phyloP scores from a whole-genome alignment of 768 basidiomycete genomes.

The Auriscalpium microsporum region DNA sequence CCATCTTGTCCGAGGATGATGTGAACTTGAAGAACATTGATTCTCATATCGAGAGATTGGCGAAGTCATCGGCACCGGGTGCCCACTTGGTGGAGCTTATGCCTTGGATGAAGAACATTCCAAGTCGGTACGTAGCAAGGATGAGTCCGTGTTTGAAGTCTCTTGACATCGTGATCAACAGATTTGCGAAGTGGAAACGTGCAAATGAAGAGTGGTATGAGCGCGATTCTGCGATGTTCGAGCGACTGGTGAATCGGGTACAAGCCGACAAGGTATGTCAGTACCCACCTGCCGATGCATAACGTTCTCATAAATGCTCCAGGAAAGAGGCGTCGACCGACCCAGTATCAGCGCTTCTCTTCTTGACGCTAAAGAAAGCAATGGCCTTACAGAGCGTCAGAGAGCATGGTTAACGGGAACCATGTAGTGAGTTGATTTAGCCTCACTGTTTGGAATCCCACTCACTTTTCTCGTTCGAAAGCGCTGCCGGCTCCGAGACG shows the following conservation, averaged over 20 bases:
- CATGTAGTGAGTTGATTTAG: conserved; percentile 1
- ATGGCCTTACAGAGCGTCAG: conserved; percentile 5
- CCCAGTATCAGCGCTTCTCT: conserved; percentile 2
- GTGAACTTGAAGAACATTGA: conserved; percentile 7
- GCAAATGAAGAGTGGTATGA: conserved; percentile 13
- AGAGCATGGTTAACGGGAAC: conserved; percentile 3
- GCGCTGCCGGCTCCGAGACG: neutral
- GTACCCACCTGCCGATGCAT: neutral
- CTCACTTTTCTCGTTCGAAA: neutral
- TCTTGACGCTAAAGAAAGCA: conserved; percentile 4
- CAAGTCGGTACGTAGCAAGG: neutral
- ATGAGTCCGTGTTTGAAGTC: neutral
- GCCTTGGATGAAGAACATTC: conserved; percentile 15
- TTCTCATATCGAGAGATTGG: conserved; percentile 7
- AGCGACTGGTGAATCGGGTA: conserved; percentile 4
- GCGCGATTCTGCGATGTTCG: conserved; percentile 10
- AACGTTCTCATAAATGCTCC: neutral
- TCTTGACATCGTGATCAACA: neutral
- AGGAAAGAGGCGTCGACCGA: conserved; percentile 7
- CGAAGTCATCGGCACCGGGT: conserved; percentile 10
- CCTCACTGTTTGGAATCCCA: neutral
- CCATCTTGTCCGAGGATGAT: conserved; percentile 6
- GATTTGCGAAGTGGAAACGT: conserved; percentile 16
- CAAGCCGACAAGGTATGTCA: conserved; percentile 4
- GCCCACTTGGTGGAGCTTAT: conserved; percentile 12